These are phyloP conservation scores for Symbiodinium natans DNA, from an alignment of 73 alveolate species.

Conservation along the genomic window DNA sequence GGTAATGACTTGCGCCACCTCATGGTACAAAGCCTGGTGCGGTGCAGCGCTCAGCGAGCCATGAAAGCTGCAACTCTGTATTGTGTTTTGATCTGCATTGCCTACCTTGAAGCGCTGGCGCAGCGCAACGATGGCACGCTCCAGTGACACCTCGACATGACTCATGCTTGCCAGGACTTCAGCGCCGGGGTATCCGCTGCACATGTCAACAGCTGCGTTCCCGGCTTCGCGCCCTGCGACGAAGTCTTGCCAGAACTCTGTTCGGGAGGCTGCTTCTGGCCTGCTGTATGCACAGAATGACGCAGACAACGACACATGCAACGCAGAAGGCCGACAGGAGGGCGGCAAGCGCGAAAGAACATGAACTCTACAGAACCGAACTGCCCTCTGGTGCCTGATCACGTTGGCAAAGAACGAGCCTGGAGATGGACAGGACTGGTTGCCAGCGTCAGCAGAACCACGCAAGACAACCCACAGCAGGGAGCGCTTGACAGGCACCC, in stretches of 20 bases:
- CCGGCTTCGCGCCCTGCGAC: conserved; percentile 84
- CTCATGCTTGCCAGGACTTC: background rate
- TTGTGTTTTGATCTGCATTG: too few species aligned
- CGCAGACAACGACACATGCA: background rate
- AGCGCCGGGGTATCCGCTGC: background rate
- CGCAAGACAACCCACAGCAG: too few species aligned
- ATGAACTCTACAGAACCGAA: too few species aligned
- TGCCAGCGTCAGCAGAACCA: background rate
- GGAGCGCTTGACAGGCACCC: too few species aligned
- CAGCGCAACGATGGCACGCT: conserved; percentile 75
- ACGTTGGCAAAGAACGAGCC: conserved; percentile 58
- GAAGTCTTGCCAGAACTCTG: conserved; percentile 50
- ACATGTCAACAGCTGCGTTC: background rate
- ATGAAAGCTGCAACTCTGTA: too few species aligned
- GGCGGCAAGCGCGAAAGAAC: too few species aligned
- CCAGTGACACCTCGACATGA: conserved; percentile 83
- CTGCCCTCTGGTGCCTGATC: too few species aligned
- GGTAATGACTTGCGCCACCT: conserved; percentile 62
- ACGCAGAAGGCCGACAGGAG: too few species aligned
- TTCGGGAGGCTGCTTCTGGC: conserved; percentile 10
- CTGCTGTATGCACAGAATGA: background rate
- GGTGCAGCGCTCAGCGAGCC: too few species aligned
- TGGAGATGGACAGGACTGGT: background rate
- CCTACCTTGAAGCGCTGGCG: conserved; percentile 50
- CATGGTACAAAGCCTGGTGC: conserved; percentile 43